Evolutionary conservation across 1,284 basidiomycete genomes (phyloP).

Genomic region (Tausonia pullulans): DNA sequence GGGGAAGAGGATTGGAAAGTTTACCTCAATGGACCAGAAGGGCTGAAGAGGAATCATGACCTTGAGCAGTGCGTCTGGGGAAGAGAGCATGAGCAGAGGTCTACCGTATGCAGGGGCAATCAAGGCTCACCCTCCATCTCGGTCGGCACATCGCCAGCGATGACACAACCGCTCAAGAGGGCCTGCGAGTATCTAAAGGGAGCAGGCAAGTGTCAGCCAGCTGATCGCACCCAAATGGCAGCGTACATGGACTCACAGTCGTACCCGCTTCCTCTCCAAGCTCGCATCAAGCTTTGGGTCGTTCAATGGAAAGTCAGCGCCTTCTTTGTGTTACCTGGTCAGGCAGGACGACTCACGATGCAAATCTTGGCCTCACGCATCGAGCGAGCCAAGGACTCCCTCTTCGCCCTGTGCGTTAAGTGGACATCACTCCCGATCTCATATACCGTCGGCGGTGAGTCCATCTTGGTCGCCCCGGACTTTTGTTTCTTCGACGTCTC

Average conservation of each 20-base stretch:
- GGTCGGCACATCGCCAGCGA: conserved; percentile 15
- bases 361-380: conserved; percentile 33
- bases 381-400: conserved; percentile 30
- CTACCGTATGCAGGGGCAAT: neutral
- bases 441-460: conserved; percentile 30
- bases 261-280: conserved; percentile 34
- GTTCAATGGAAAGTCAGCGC: neutral
- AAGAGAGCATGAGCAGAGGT: neutral
- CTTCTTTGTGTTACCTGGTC: too few species aligned
- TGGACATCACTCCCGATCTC: conserved; percentile 26
- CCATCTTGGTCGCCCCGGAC: too few species aligned
- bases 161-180: conserved; percentile 13
- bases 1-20: neutral
- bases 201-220: neutral
- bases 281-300: conserved; percentile 28
- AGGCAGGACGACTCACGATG: conserved; percentile 18
- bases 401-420: conserved; percentile 23
- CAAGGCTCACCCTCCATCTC: conserved; percentile 14
- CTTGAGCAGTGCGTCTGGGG: conserved; percentile 1
- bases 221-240: neutral
- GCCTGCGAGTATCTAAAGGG: conserved; percentile 14
- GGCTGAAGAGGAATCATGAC: conserved; percentile 15
- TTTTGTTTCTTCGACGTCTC: too few species aligned
- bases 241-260: conserved; percentile 24
- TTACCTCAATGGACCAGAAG: conserved; percentile 14